Evolutionary conservation across 2,329 filamentous ascomycete species (phyloP), one percentile per base, ranked within the genome.

Genomic region (Fusarium sp.): DNA sequence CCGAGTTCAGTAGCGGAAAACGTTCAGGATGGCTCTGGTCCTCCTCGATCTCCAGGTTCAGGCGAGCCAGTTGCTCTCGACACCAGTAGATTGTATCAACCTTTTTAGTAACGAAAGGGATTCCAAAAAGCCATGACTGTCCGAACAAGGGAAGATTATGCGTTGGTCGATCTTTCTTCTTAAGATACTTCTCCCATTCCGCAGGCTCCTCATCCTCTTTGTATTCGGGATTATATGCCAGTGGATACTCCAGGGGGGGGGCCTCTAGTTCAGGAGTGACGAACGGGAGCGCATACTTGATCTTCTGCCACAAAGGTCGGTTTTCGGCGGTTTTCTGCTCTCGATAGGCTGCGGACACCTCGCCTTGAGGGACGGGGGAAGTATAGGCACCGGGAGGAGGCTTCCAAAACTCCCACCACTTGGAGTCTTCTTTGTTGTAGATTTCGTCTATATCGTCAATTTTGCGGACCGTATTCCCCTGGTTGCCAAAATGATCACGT

Each of bases 41-140:
- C 40, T 89, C 81, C 68, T 97, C 93, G 50, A 99, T 97, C 73
- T 98, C 93, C 48, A 93, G 73, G 67, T 98, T 99, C 15, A 98
- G 81, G 12, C 91, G 87, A 15, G 95, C 93, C 26, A 99, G 77
- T 74, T 98, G 90, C 64, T 88, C 87, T 4, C 95, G 91, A 68
- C 92, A 96, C 80, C 93, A 91, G 72, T 96, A 93, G 65, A 99
- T 98, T 0, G 91, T 94, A 74, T 99, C 95, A 2, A 97, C 93
- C 76, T 98, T 97, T 74, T 92, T 89, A 50, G 91, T 93, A 45
- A 97, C 75, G 1, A 93, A 77, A 6, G 91, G 92, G n/a, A 97
- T 74, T 0, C 88, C 86, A 3, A 90, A 90, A 74, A 97, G 87
- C 89, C 91, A 97, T 1, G 78, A 81, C 73, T 82, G 82, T 1